phyloP scores from a whole-genome alignment of 768 basidiomycete genomes.

The Cystofilobasidium bisporidii region DNA sequence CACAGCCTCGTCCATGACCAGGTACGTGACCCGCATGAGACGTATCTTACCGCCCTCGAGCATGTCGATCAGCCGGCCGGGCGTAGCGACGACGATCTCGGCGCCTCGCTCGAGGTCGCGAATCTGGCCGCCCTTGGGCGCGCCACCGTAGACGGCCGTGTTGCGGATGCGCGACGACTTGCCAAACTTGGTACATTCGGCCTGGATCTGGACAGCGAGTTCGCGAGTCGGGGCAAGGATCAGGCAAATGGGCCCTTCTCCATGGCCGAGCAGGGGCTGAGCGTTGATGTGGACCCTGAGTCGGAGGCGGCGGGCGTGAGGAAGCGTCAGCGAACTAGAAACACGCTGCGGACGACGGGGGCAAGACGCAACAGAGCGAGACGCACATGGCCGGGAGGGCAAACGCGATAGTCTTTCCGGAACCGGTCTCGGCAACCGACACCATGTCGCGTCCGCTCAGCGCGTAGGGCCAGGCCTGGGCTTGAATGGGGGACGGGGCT shows the following conservation, averaged over 20 bases:
- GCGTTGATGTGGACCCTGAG: conserved; percentile 4
- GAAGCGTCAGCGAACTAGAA: background rate
- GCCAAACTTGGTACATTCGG: conserved; percentile 19
- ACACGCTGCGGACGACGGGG: background rate
- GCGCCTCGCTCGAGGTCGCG: conserved; percentile 19
- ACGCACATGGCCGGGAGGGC: conserved; percentile 87
- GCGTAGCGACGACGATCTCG: conserved; percentile 42
- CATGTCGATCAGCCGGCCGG: conserved; percentile 42
- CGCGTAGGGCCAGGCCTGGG: conserved; percentile 99
- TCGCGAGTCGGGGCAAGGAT: conserved; percentile 43
- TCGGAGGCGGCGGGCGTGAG: background rate
- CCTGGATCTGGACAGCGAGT: conserved; percentile 41
- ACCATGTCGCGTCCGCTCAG: conserved; percentile 85
- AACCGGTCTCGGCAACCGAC: conserved; percentile 95
- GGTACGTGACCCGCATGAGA: conserved; percentile 33
- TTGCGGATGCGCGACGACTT: conserved; percentile 4
- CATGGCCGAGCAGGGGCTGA: background rate
- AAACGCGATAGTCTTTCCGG: conserved; percentile 97
- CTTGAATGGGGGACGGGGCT: conserved; percentile 87
- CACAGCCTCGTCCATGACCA: conserved; percentile 44
- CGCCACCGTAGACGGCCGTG: conserved; percentile 19
- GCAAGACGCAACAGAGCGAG: background rate
- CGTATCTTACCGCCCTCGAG: conserved; percentile 42
- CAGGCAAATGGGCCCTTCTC: conserved; percentile 29
- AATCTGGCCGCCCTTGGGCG: background rate